A percentile compares a stretch with the other conserved stretches of the same genome.
phyloP scores from a whole-genome alignment of 495 filamentous ascomycete species.

The Jackrogersella multiformis region DNA sequence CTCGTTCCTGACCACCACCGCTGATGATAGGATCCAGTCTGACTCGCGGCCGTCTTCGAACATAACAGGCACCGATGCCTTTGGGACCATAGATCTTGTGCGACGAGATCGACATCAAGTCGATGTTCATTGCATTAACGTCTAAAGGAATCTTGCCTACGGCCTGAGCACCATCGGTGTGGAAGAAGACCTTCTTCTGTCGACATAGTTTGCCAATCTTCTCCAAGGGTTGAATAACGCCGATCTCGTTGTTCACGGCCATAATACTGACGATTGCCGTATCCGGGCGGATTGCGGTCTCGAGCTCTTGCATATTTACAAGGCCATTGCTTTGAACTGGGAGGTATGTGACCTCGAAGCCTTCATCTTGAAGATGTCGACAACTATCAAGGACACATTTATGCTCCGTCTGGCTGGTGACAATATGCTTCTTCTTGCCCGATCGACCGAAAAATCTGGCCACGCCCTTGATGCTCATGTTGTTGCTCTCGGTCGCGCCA shows the following conservation, averaged over 20 bases:
- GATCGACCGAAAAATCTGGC: slow-evolving; percentile 91
- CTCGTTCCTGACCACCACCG: slow-evolving; percentile 95
- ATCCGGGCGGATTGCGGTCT: slow-evolving; percentile 89
- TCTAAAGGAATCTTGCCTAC: slow-evolving; percentile 97
- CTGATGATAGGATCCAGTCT: slow-evolving; percentile 96
- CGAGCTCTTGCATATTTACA: slow-evolving; percentile 84
- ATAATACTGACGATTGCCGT: slow-evolving; percentile 95
- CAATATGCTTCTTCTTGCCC: slow-evolving; percentile 97
- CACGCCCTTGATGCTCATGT: slow-evolving; percentile 99
- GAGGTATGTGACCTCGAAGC: slow-evolving; percentile 94
- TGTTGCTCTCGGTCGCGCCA: slow-evolving; percentile 98
- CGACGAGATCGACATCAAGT: slow-evolving; percentile 98
- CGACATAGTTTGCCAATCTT: slow-evolving; percentile 94
- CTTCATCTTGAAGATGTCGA: slow-evolving; percentile 94
- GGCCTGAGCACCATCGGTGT: slow-evolving; percentile 96
- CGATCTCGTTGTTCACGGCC: slow-evolving; percentile 99
- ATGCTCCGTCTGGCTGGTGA: slow-evolving; percentile 97
- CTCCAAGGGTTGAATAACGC: slow-evolving; percentile 93
- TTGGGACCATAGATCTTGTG: slow-evolving; percentile 99
- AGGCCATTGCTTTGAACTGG: slow-evolving; percentile 87
- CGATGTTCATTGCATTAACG: slow-evolving; percentile 96
- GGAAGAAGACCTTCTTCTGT: slow-evolving; percentile 94
- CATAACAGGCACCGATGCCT: slow-evolving; percentile 95
- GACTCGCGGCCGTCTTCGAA: slow-evolving; percentile 89
- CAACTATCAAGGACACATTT: slow-evolving; percentile 99